Base-by-base conservation (phyloP, 2,329 filamentous ascomycete genomes). In the Tolypocladium sp. region DNA sequence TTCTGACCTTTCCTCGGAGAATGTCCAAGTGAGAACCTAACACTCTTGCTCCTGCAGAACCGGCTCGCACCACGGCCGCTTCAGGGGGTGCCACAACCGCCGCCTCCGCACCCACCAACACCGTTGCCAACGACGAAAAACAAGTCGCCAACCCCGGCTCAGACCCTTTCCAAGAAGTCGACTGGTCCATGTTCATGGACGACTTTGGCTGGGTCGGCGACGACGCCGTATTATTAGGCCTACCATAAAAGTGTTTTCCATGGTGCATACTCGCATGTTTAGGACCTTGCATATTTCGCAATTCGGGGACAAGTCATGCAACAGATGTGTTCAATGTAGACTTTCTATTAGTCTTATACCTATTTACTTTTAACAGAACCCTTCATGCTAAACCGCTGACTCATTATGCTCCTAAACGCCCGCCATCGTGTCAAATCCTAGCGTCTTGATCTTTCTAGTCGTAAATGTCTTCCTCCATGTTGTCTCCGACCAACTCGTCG, bases 401-500 rank as follows among this genome's bases (percentile, higher is more conserved):
- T n/a, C 20, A 13, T 35, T 9, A 52, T 53, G 49, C 49, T 37
- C 30, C 20, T 17, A 53, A 53, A 53, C 49, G 49, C 49, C 49
- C 4, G 30, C 6, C 30, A 4, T 35, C 8, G 10, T 35, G 30
- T 30, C 12, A 22, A 8, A 22, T 53, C 44, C 53, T 53, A 40
- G 33, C 20, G 38, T 46, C 37, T 25, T 55, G 17, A 22, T 9
- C 44, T 20, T 27, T 60, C 70, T 71, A 78, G 62, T 77, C 73
- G 61, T 78, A 78, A 60, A 78, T 75, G 59, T 86, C 83, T 68
- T 85, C 80, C 55, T 86, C 84, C 79, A 84, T 85, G 59, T 79
- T 76, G 67, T 86, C 81, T 20, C 79, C 76, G 55, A 79, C 77
- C 63, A 86, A 69, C 68, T 95, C 91, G 15, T 89, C 87, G 22